A percentile compares a stretch with the other conserved stretches of the same genome.
Conservation (phyloP, 73 alveolate species). For the Paramecium primaurelia region DNA sequence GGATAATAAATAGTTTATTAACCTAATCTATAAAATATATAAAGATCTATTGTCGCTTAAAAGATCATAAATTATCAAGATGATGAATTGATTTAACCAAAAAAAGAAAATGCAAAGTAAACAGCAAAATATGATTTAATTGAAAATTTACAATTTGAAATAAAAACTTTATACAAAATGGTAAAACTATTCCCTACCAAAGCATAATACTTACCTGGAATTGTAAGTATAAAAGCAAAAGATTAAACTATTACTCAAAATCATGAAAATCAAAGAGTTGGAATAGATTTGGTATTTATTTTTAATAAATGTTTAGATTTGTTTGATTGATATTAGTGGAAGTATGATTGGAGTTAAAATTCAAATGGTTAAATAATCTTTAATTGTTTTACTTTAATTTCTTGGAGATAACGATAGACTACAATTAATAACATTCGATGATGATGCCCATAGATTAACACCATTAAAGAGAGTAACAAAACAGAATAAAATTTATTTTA, state of each 20-base stretch:
- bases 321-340: slow-evolving; percentile 78
- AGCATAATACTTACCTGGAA: background rate
- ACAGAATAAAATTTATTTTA: slow-evolving; percentile 35
- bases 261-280: background rate
- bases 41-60: too few relatives aligned
- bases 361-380: slow-evolving; percentile 58
- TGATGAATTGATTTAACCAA: background rate
- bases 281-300: slow-evolving; percentile 65
- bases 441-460: slow-evolving; percentile 33
- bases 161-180: background rate
- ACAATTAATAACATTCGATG: slow-evolving; percentile 56
- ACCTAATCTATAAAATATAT: too few relatives aligned
- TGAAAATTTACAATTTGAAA: background rate
- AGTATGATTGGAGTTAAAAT: slow-evolving; percentile 72
- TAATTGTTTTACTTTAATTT: slow-evolving; percentile 47
- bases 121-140: background rate
- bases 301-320: background rate
- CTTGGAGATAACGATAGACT: slow-evolving; percentile 63
- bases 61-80: background rate
- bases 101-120: background rate
- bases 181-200: background rate
- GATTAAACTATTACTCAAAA: background rate
- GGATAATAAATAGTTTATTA: too few relatives aligned
- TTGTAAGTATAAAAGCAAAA: background rate
- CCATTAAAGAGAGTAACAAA: slow-evolving; percentile 64